Evolutionary conservation across 257 asterid genomes (phyloP).

Genomic region (Phtheirospermum japonicum): DNA sequence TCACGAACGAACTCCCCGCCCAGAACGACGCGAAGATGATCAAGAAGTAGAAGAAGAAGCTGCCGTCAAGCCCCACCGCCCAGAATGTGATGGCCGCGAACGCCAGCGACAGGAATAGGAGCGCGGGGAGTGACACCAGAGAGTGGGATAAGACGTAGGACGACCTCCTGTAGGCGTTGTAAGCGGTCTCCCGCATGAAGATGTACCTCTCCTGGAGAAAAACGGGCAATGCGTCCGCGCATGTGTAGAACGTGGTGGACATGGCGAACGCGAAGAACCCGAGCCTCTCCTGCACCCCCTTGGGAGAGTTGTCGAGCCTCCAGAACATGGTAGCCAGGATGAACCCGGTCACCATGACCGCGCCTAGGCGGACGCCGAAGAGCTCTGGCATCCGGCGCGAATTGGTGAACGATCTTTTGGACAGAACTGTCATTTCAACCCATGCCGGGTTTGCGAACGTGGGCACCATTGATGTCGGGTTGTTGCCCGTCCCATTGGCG

Average conservation of each 20-base stretch:
- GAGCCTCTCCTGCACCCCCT: constrained; percentile 64
- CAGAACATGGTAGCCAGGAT: constrained; percentile 70
- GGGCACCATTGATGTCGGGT: constrained; percentile 42
- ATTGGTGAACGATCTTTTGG: constrained; percentile 55
- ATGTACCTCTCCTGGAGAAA: constrained; percentile 72
- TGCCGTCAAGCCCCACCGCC: constrained; percentile 71
- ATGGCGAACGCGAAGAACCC: constrained; percentile 79
- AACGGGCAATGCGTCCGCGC: constrained; percentile 74
- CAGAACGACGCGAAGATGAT: constrained; percentile 68
- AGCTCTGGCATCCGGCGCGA: constrained; percentile 70
- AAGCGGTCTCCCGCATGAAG: constrained; percentile 73
- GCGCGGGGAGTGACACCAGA: constrained; percentile 50
- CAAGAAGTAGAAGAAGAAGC: constrained; percentile 56
- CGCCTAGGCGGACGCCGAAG: constrained; percentile 50
- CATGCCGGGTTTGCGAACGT: constrained; percentile 62
- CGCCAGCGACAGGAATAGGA: constrained; percentile 48
- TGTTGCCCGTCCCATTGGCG: constrained; percentile 8
- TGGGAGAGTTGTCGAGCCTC: constrained; percentile 63
- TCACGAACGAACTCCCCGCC: constrained; percentile 82
- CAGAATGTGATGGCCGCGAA: constrained; percentile 65
- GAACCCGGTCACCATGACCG: constrained; percentile 63
- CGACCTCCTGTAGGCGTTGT: constrained; percentile 63
- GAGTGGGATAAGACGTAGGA: constrained; percentile 74
- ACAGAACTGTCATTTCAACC: constrained; percentile 51
- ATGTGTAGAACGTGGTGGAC: constrained; percentile 77